Evolutionary conservation across 2,329 filamentous ascomycete genomes (phyloP).

Genomic region (Pestalotiopsis sp.): DNA sequence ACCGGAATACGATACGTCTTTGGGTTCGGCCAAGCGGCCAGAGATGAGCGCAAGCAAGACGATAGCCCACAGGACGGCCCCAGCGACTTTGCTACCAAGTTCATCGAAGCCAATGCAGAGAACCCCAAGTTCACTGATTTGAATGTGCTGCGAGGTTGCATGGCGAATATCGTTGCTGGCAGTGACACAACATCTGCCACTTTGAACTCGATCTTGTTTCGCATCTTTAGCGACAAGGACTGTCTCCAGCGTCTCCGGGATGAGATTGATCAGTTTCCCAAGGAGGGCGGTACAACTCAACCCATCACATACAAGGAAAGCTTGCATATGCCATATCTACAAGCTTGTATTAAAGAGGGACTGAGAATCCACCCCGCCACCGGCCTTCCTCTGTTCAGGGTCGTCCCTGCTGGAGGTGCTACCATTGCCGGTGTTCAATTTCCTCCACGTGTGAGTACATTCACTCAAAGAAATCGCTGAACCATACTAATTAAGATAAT

Average conservation of each 20-base stretch:
- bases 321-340: slow-evolving; percentile 49
- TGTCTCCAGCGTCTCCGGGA: slow-evolving; percentile 34
- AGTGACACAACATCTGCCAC: neutral
- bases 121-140: neutral
- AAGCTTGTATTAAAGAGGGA: slow-evolving; percentile 56
- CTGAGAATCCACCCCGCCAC: slow-evolving; percentile 54
- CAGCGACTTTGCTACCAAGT: neutral
- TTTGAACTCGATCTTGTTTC: slow-evolving; percentile 26
- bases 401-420: slow-evolving; percentile 46
- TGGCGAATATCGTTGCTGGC: neutral
- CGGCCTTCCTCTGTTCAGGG: slow-evolving; percentile 49
- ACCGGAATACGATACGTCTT: neutral
- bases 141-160: neutral
- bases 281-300: neutral
- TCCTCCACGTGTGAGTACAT: slow-evolving; percentile 27
- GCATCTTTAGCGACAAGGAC: slow-evolving; percentile 27
- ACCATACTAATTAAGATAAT: neutral
- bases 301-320: slow-evolving; percentile 35
- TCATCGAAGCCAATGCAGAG: neutral
- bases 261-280: slow-evolving; percentile 36
- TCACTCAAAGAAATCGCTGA: neutral
- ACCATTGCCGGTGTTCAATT: slow-evolving; percentile 38
- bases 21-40: neutral
- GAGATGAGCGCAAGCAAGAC: neutral
- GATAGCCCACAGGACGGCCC: neutral